Percentiles rank a stretch among this genome's conserved stretches.
Evolutionary conservation across 192 early-diverging fungal genomes (phyloP).

Genomic region (Coemansia aciculifera): DNA sequence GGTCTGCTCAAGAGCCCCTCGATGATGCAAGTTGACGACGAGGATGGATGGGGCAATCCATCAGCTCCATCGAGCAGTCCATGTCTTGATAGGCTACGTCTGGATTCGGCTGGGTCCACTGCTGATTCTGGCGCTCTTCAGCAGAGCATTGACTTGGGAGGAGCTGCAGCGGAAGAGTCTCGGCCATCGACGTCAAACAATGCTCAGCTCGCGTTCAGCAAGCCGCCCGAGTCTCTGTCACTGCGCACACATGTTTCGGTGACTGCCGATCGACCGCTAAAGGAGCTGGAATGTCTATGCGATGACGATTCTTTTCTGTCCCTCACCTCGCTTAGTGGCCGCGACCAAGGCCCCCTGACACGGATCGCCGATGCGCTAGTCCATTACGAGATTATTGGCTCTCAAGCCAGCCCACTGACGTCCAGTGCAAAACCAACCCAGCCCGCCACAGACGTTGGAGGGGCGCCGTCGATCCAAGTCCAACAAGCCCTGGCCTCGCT

Average conservation of each 20-base stretch:
- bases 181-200: background rate
- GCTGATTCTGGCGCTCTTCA: background rate
- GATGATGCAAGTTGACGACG: constrained; percentile 35
- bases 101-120: background rate
- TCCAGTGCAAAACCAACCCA: background rate
- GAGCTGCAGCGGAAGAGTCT: background rate
- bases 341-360: constrained; percentile 8
- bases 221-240: constrained; percentile 49
- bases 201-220: constrained; percentile 13
- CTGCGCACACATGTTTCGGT: constrained; percentile 42
- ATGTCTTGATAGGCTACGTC: background rate
- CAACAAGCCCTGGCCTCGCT: constrained; percentile 34
- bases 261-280: constrained; percentile 17
- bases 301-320: constrained; percentile 23
- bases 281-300: constrained; percentile 12
- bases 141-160: background rate
- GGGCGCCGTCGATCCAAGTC: constrained; percentile 11
- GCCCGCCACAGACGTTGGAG: background rate
- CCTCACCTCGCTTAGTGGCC: constrained; percentile 26
- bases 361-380: constrained; percentile 35
- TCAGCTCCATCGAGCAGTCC: background rate
- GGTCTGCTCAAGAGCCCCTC: constrained; percentile 2
- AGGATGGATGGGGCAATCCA: background rate
- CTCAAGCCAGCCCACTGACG: background rate
- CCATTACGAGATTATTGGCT: constrained; percentile 28